Base-by-base conservation (phyloP, 2,329 filamentous ascomycete species). In the Aspergillus proliferans region DNA sequence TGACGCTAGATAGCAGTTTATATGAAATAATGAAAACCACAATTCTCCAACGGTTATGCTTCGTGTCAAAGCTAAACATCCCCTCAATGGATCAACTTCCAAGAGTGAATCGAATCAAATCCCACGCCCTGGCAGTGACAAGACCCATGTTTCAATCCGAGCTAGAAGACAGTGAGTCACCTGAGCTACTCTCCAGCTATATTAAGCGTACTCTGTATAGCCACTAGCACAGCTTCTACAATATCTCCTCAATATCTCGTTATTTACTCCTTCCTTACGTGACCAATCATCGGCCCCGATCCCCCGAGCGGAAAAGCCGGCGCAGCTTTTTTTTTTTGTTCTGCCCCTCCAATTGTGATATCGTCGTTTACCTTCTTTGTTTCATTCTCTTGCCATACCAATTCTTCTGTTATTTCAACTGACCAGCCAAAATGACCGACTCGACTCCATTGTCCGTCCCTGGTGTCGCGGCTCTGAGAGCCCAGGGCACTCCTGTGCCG, bases 401-500 rank as follows among this genome's bases (percentile, higher is more conserved):
- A n/a, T 18, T 18, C 34, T 36, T 18, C 14, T 9, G 18, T 19
- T 19, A 10, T 12, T 40, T 12, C 4, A 8, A 12, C 12, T 19
- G 10, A 19, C 38, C 19, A 2, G 15, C 9, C 15, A 40, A 40
- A 40, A 40, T 40, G 38, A 19, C 38, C 5, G 34, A 36, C 10
- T 30, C 26, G 6, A 40, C 69, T 51, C 69, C 70, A 44, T 73
- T 89, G 61, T 84, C 82, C 40, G 69, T 88, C 63, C 79, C 84
- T 58, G 82, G 82, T 52, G 82, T 95, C 49, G 69, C 79, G 47
- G 81, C 80, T 36, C 77, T 86, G 57, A 81, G 92, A 44, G 79
- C 78, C 52, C 87, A 86, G n/a, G 57, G 54, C 45, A 86, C 85
- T 3, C 83, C 81, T 60, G 75, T 93, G 36, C 76, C 87, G 54